phyloP scores from a whole-genome alignment of 2,329 filamentous ascomycete genomes.

The Sclerotinia sclerotiorum region DNA sequence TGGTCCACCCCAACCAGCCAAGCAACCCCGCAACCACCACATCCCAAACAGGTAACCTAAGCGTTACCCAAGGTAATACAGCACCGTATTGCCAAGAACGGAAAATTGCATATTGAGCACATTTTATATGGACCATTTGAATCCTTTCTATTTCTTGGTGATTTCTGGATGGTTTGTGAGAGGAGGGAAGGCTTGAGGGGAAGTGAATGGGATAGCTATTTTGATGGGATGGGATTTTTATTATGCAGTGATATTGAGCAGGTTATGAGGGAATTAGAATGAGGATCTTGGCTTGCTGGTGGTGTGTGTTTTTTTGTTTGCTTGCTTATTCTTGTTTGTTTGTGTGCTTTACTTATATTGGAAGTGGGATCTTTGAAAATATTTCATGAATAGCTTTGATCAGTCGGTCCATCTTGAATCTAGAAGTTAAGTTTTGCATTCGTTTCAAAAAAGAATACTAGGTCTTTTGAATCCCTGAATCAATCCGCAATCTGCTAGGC shows the following conservation, averaged over 20 bases:
- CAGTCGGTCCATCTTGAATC: not conserved
- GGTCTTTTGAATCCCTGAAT: not conserved
- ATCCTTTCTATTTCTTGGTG: not conserved
- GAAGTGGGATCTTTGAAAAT: not conserved
- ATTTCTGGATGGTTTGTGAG: too few species aligned
- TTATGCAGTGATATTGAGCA: conserved; percentile 3
- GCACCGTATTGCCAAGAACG: conserved; percentile 2
- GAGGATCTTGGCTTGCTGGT: not conserved
- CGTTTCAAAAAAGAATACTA: too few species aligned
- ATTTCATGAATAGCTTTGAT: not conserved
- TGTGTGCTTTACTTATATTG: not conserved
- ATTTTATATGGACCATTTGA: conserved; percentile 2
- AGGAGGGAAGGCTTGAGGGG: not conserved
- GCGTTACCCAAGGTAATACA: not conserved
- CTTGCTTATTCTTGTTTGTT: not conserved
- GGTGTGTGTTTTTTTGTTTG: not conserved
- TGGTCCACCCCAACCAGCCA: not conserved
- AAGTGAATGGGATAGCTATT: not conserved
- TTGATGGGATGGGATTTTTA: not conserved
- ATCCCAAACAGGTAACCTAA: not conserved
- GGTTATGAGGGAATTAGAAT: conserved; percentile 14
- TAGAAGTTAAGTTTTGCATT: not conserved
- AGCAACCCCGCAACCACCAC: not conserved
- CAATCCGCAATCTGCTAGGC: too few species aligned
- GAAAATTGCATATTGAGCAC: conserved; percentile 15